A percentile compares a stretch with the other conserved stretches of the same genome.
phyloP scores from a whole-genome alignment of 2,329 filamentous ascomycete species.

The Sclerotinia glacialis region DNA sequence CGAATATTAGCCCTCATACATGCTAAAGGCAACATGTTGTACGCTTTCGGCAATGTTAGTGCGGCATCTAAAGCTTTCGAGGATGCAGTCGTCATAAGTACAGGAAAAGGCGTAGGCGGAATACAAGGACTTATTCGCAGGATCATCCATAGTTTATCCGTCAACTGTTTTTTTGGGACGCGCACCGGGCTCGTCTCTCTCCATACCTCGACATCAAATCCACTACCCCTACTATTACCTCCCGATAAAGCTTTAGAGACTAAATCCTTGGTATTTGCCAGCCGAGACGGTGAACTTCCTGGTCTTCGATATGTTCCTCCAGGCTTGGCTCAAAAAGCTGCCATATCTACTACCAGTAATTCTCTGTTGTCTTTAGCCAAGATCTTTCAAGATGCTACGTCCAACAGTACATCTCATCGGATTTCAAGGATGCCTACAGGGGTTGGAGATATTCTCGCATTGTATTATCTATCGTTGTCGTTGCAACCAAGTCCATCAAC shows the following conservation, averaged over 20 bases:
- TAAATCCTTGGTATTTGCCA: constrained; percentile 76
- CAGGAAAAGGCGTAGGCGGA: constrained; percentile 65
- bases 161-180: constrained; percentile 44
- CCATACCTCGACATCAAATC: constrained; percentile 11
- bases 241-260: constrained; percentile 83
- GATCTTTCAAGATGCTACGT: constrained; percentile 96
- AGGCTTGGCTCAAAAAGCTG: constrained; percentile 70
- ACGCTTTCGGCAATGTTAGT: constrained; percentile 78
- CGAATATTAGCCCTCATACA: constrained; percentile 91
- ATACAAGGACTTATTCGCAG: constrained; percentile 76
- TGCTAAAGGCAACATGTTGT: constrained; percentile 98
- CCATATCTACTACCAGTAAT: constrained; percentile 91
- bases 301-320: constrained; percentile 72
- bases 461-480: constrained; percentile 94
- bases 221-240: constrained; percentile 67
- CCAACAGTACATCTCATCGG: constrained; percentile 52
- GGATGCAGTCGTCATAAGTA: constrained; percentile 86
- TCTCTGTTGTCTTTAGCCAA: constrained; percentile 92
- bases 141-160: constrained; percentile 68
- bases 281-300: constrained; percentile 67
- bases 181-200: constrained; percentile 31
- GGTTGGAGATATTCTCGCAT: constrained; percentile 85
- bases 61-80: constrained; percentile 87
- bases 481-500: constrained; percentile 95
- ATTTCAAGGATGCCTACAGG: constrained; percentile 64